Conservation (phyloP, 805 yeast species). For the Hanseniaspora pseudoguilliermondii region DNA sequence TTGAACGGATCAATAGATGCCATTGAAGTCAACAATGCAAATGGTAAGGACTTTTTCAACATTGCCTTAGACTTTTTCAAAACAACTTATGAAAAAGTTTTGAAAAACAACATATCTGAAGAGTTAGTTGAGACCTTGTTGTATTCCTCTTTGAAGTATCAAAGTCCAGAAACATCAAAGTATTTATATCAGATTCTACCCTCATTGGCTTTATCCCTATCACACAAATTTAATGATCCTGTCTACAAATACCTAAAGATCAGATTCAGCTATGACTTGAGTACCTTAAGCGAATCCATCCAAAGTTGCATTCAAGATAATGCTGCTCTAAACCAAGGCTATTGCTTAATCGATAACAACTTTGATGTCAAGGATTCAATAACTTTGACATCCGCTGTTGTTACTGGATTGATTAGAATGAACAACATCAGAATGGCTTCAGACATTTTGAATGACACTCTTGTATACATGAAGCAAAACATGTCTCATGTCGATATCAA, state of each 20-base stretch:
- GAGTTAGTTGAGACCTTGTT: constrained; percentile 35
- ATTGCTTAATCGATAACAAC: constrained; percentile 27
- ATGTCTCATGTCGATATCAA: constrained; percentile 31
- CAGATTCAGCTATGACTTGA: background rate
- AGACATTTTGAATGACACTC: constrained; percentile 42
- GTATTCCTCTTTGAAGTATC: constrained; percentile 34
- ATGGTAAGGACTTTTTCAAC: constrained; percentile 37
- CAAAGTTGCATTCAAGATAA: background rate
- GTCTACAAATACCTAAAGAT: background rate
- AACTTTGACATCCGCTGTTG: constrained; percentile 26
- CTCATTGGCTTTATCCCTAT: background rate
- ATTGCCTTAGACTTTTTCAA: constrained; percentile 38
- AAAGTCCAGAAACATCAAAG: constrained; percentile 14
- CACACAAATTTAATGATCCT: background rate
- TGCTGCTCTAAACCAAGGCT: constrained; percentile 4
- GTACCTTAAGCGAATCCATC: background rate
- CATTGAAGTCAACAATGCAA: constrained; percentile 27
- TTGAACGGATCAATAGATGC: constrained; percentile 38
- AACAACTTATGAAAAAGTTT: constrained; percentile 22
- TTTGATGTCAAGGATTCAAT: constrained; percentile 33
- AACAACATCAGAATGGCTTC: constrained; percentile 41
- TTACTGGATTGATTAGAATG: constrained; percentile 41
- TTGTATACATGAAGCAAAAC: constrained; percentile 21
- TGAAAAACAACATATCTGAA: constrained; percentile 31
- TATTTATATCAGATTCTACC: constrained; percentile 1